phyloP scores from a whole-genome alignment of 2,329 filamentous ascomycete species.

The Aspergillus ruber region DNA sequence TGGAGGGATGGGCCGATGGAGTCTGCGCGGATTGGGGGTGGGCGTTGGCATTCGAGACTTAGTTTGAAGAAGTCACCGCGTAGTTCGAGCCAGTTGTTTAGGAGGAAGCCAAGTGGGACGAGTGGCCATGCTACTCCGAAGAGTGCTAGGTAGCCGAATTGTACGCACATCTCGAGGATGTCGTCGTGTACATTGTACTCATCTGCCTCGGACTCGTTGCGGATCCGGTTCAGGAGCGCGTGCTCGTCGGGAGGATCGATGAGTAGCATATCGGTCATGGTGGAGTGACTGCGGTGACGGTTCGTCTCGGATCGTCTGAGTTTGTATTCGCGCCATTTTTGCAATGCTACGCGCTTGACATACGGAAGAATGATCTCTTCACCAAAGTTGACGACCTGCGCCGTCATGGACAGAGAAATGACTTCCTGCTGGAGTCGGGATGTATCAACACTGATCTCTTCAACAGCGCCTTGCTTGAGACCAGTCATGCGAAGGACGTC shows the following conservation, averaged over 20 bases:
- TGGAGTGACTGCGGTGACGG: conserved; percentile 19
- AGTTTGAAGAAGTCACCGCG: conserved; percentile 94
- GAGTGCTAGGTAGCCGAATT: conserved; percentile 80
- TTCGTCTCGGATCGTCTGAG: conserved; percentile 27
- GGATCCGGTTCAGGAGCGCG: conserved; percentile 71
- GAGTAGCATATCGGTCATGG: conserved; percentile 40
- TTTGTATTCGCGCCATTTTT: conserved; percentile 53
- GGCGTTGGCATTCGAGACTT: conserved; percentile 78
- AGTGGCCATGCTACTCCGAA: conserved; percentile 94
- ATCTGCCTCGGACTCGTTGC: conserved; percentile 73
- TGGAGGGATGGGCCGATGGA: conserved; percentile 92
- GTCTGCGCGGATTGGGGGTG: conserved; percentile 82
- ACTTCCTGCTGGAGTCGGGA: conserved; percentile 80
- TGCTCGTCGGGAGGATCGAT: conserved; percentile 71
- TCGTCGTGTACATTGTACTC: conserved; percentile 86
- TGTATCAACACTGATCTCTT: conserved; percentile 73
- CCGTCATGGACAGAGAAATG: conserved; percentile 92
- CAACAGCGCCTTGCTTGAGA: conserved; percentile 30
- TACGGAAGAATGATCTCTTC: conserved; percentile 83
- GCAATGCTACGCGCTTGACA: conserved; percentile 68
- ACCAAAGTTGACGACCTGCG: conserved; percentile 79
- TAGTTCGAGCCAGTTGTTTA: conserved; percentile 95
- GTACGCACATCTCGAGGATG: conserved; percentile 88
- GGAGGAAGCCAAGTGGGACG: conserved; percentile 78
- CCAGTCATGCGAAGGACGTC: conserved; percentile 66